phyloP scores from a whole-genome alignment of 768 basidiomycete species.

The Russula brevipes region DNA sequence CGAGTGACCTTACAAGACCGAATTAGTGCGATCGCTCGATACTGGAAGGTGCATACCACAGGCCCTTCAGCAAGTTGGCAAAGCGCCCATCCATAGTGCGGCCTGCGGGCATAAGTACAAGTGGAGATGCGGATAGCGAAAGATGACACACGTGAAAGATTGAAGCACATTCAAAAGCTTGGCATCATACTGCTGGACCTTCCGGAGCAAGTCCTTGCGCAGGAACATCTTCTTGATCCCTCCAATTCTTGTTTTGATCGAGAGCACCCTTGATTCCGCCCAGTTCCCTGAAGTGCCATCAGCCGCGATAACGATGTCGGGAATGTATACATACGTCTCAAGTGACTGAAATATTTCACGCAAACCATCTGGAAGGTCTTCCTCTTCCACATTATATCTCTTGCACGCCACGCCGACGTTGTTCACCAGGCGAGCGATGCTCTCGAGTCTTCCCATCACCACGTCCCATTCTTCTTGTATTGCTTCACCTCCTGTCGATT shows the following conservation, averaged over 20 bases:
- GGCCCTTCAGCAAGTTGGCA: not conserved
- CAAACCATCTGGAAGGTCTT: not conserved
- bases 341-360: not conserved
- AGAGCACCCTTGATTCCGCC: not conserved
- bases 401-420: not conserved
- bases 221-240: not conserved
- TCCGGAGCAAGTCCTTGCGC: not conserved
- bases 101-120: not conserved
- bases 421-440: not conserved
- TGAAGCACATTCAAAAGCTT: not conserved
- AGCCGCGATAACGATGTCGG: not conserved
- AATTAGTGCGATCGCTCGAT: not conserved
- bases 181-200: constrained; percentile 2
- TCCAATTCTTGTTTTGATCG: not conserved
- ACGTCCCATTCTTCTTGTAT: not conserved
- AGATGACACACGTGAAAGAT: not conserved
- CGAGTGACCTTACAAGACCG: not conserved
- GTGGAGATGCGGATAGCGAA: not conserved
- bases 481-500: not conserved
- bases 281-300: not conserved
- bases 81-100: not conserved
- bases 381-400: no score
- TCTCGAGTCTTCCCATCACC: not conserved
- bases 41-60: not conserved
- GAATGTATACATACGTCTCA: not conserved